Base-by-base conservation (phyloP, 176 grass and related monocot species). In the Eragrostis curvula region DNA sequence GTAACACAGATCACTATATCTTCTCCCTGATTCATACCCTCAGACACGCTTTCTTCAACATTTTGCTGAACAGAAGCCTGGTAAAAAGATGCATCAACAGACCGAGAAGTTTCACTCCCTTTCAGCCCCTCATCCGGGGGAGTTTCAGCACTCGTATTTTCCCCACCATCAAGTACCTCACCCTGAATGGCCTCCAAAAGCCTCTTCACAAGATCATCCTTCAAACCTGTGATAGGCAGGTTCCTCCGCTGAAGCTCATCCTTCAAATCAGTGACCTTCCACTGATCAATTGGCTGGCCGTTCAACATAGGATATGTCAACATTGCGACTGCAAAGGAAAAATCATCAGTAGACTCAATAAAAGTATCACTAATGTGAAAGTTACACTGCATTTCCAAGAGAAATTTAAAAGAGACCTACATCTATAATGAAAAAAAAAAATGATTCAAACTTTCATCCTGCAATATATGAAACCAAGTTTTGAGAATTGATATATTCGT, bases 221-320 rank as follows among this genome's bases (percentile, higher is more conserved):
- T 97, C 71, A 94, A 83, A 46, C 89, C 94, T 49, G 51, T 90
- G 24, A 94, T 29, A 60, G 87, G 55, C 12, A 97, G 72, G 50
- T 78, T 88, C 48, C 94, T 94, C 83, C 71, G 88, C 59, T 70
- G 70, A 21, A 97, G 85, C 68, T 97, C 94, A 36, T 94, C 92
- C 88, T 92, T 90, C 80, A 97, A 81, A 51, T 97, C 92, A 15
- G 88, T 85, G 17, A 94, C 87, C 63, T 77, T 88, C 94, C 94
- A 97, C 85, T 94, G 89, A 83, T 97, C 89, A 84, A 97, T 94
- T 77, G 94, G 77, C 32, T 78, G 87, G 48, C 80, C 75, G 48
- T 97, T 90, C 20, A 92, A 68, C 79, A 92, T 64, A 72, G 85
- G 82, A 85, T 79, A 94, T 5, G 62, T 81, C 3, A 57, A 88